A percentile compares a stretch with the other conserved stretches of the same genome.
phyloP scores from a whole-genome alignment of 257 asterid genomes.

The Solanum raphanifolium region DNA sequence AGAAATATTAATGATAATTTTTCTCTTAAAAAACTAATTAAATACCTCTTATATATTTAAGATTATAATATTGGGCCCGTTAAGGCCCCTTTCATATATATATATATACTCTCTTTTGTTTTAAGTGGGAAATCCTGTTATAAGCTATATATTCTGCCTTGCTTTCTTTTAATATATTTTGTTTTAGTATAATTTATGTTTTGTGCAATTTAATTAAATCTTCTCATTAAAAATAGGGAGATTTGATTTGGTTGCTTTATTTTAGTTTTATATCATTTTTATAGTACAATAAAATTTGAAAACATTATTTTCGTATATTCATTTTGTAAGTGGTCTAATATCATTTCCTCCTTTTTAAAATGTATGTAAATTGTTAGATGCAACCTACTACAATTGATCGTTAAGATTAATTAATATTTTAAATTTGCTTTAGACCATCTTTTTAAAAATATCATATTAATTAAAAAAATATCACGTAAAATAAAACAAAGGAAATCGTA shows the following conservation, averaged over 20 bases:
- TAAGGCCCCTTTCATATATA: no score
- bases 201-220: neutral
- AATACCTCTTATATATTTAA: no score
- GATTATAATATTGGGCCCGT: no score
- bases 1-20: no score
- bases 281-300: neutral
- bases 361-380: neutral
- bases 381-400: no score
- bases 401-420: no score
- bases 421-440: no score
- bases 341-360: neutral
- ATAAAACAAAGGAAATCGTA: no score
- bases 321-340: neutral
- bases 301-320: neutral
- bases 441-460: no score
- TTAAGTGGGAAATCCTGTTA: neutral
- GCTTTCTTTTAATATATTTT: neutral
- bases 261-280: neutral
- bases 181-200: neutral
- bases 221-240: neutral
- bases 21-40: no score
- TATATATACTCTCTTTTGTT: neutral
- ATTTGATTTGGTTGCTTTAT: neutral
- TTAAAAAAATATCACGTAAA: no score
- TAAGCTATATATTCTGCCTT: neutral